These are phyloP conservation scores for Ormosia emarginata DNA, from an alignment of 306 rosid species.

Conservation along the genomic window DNA sequence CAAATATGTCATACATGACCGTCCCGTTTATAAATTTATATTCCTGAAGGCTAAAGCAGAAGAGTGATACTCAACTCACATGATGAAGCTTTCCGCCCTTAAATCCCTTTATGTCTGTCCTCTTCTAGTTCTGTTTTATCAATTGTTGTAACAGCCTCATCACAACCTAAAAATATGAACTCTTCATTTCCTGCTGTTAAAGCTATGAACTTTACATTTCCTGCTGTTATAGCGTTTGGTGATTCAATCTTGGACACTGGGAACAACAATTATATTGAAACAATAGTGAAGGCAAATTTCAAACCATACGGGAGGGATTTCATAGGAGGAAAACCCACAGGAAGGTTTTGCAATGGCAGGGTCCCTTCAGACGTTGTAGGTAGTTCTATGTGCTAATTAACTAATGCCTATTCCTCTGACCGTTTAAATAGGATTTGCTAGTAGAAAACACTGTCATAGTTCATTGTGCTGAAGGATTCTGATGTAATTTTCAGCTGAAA, in stretches of 20 bases:
- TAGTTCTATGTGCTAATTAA: constrained; percentile 10
- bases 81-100: constrained; percentile 19
- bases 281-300: constrained; percentile 1
- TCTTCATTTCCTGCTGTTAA: not conserved
- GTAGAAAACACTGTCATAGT: not conserved
- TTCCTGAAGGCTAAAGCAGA: not conserved
- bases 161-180: not conserved
- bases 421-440: not conserved
- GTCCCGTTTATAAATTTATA: not conserved
- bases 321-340: constrained; percentile 19
- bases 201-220: not conserved
- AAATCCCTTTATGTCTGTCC: not conserved
- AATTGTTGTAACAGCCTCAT: constrained; percentile 7
- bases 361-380: constrained; percentile 28
- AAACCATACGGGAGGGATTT: constrained; percentile 36
- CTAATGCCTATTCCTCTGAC: not conserved
- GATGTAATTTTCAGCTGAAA: constrained; percentile 28
- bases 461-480: not conserved
- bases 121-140: not conserved
- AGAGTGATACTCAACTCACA: constrained; percentile 1
- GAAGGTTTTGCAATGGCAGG: constrained; percentile 39
- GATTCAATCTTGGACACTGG: constrained; percentile 39
- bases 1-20: not conserved
- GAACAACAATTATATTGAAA: constrained; percentile 21
- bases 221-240: constrained; percentile 30